phyloP scores from a whole-genome alignment of 352 stramenopile species.

The Globisporangium megalacanthum region DNA sequence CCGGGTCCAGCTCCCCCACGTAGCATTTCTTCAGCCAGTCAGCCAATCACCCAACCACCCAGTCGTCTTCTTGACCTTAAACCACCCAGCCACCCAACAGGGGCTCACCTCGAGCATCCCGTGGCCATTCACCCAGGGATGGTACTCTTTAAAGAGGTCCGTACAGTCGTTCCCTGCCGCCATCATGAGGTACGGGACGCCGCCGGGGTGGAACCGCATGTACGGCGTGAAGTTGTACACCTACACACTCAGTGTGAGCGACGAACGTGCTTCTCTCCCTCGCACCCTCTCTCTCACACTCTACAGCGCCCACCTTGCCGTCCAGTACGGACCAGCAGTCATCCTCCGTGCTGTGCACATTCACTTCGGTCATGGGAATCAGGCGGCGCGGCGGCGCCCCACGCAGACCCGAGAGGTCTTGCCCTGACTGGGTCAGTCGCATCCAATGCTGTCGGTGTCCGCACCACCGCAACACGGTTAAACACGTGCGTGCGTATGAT shows the following conservation, averaged over 20 bases:
- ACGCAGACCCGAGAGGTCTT: constrained; percentile 82
- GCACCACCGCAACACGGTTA: background rate
- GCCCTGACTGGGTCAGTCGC: constrained; percentile 69
- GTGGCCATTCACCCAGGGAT: constrained; percentile 93
- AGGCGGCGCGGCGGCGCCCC: constrained; percentile 41
- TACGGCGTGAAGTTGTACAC: constrained; percentile 97
- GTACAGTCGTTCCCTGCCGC: constrained; percentile 93
- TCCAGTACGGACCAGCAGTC: constrained; percentile 94
- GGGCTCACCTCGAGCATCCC: constrained; percentile 70
- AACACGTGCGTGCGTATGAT: background rate
- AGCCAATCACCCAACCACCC: background rate
- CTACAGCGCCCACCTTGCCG: constrained; percentile 73
- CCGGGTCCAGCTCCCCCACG: constrained; percentile 56
- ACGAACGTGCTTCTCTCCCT: no score
- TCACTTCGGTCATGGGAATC: constrained; percentile 86
- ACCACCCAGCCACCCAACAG: no score
- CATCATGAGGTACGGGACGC: constrained; percentile 89
- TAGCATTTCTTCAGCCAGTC: constrained; percentile 57
- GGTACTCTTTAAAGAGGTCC: constrained; percentile 95
- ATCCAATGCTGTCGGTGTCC: constrained; percentile 86
- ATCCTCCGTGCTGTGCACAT: constrained; percentile 75
- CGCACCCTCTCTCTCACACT: background rate
- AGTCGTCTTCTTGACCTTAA: no score
- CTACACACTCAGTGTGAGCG: constrained; percentile 1
- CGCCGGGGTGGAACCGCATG: constrained; percentile 97